Base-by-base conservation (phyloP, 2,329 filamentous ascomycete species). In the Cladophialophora exuberans region DNA sequence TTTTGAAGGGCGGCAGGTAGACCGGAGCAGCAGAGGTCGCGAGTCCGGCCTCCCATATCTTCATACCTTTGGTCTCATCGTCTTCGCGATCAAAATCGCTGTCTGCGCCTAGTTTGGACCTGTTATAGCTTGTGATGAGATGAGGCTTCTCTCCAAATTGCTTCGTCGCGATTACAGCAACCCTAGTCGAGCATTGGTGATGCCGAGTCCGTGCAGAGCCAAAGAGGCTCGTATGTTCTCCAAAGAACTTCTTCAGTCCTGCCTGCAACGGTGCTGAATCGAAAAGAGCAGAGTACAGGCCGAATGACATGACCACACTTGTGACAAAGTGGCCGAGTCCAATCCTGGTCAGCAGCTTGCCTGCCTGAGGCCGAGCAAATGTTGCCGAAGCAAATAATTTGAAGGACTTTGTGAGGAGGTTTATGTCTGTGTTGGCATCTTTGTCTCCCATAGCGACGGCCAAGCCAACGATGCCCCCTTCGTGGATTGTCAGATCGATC, bases 41-140 rank as follows among this genome's bases (percentile, higher is more conserved):
- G 3, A 50, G 35, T 5, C 46, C 46, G 3, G 46, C 46, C 26
- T 50, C 46, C 46, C 46, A 50, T 22, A 50, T 50, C 9, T 38
- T 36, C 35, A 50, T 50, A 2, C 46, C 46, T 22, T 39, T 50
- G 7, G 22, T 26, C 22, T 50, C 46, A 17, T 50, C 46, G 46
- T 50, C 46, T 42, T 50, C 46, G 10, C 46, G 46, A 6, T 50
- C 46, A 17, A 50, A 50, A 11, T 50, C 46, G 23, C 35, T 30
- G 20, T 35, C 15, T n/a, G 10, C 7, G 3, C 15, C 26, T 11
- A 50, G 23, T 4, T 20, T 41, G 10, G 46, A 23, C 23, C 46
- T n/a, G 35, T 50, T 50, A 35, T 50, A 50, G 30, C 46, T 50
- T 10, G 46, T 39, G 35, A 50, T 50, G 4, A 50, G 46, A 22